A percentile compares a stretch with the other conserved stretches of the same genome.
Evolutionary conservation across 1,284 basidiomycete genomes (phyloP).

Genomic region (Marasmius sp.): DNA sequence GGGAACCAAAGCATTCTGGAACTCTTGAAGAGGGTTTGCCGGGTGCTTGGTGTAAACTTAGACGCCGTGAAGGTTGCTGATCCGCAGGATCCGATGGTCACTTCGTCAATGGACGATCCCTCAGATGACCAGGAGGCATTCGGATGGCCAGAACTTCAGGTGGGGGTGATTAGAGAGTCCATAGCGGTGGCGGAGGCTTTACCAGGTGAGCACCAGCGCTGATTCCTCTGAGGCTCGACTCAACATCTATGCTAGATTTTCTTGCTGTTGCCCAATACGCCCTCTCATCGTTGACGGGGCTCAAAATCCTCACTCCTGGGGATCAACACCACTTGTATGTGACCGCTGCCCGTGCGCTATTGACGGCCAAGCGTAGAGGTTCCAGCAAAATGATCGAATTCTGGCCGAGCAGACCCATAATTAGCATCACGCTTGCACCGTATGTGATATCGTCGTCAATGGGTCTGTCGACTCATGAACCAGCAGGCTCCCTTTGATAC

Average conservation of each 20-base stretch:
- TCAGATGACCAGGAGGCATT: conserved; percentile 52
- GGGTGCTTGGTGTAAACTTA: conserved; percentile 77
- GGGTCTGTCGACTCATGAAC: conserved; percentile 1
- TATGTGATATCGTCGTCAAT: conserved; percentile 37
- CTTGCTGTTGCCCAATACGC: conserved; percentile 76
- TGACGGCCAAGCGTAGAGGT: conserved; percentile 75
- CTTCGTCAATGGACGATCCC: conserved; percentile 33
- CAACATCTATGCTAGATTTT: conserved; percentile 52
- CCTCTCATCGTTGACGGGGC: conserved; percentile 70
- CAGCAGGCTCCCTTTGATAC: conserved; percentile 67
- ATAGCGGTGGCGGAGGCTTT: conserved; percentile 88
- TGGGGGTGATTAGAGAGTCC: conserved; percentile 88
- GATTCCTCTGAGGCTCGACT: conserved; percentile 5
- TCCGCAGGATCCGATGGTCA: conserved; percentile 21
- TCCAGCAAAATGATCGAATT: conserved; percentile 71
- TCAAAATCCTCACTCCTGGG: conserved; percentile 63
- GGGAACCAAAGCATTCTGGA: conserved; percentile 80
- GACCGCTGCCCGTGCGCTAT: conserved; percentile 67
- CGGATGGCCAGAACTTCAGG: conserved; percentile 93
- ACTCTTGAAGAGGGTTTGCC: conserved; percentile 73
- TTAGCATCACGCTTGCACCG: conserved; percentile 79
- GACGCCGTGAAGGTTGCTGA: conserved; percentile 58
- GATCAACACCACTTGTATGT: conserved; percentile 82
- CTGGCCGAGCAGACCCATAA: conserved; percentile 80
- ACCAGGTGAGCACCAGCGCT: conserved; percentile 60